Evolutionary conservation across 2,329 filamentous ascomycete genomes (phyloP).

Genomic region (Fusarium veterinarium): DNA sequence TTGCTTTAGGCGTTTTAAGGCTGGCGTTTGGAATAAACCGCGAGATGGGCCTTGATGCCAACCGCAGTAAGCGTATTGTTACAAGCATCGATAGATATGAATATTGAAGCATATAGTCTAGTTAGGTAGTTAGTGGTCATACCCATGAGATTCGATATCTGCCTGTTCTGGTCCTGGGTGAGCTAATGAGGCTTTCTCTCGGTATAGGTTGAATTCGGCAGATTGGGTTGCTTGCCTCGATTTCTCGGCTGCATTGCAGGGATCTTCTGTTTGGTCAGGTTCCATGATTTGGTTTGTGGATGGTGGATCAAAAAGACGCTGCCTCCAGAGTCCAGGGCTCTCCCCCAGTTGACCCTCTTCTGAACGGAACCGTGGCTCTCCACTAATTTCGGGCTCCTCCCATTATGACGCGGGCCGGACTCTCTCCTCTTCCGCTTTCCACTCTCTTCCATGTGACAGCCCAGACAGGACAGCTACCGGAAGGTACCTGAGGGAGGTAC

Average conservation of each 20-base stretch:
- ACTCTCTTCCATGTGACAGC: slow-evolving; percentile 39
- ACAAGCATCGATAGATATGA: slow-evolving; percentile 20
- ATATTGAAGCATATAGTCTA: slow-evolving; percentile 12
- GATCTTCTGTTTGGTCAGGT: neutral
- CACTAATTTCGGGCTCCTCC: slow-evolving; percentile 12
- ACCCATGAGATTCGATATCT: neutral
- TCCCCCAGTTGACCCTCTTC: slow-evolving; percentile 6
- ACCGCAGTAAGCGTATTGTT: slow-evolving; percentile 33
- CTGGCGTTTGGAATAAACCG: slow-evolving; percentile 30
- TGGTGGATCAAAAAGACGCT: slow-evolving; percentile 12
- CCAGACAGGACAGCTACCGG: slow-evolving; percentile 3
- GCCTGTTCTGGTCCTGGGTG: neutral
- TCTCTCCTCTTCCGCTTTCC: slow-evolving; percentile 34
- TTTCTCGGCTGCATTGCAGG: slow-evolving; percentile 27
- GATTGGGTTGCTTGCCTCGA: slow-evolving; percentile 2
- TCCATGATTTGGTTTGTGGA: neutral
- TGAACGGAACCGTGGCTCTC: neutral
- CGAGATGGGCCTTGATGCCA: slow-evolving; percentile 35
- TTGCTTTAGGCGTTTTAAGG: slow-evolving; percentile 37
- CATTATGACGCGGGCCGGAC: slow-evolving; percentile 28
- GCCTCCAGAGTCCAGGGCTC: neutral
- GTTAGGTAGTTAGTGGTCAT: neutral
- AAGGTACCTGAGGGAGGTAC: neutral
- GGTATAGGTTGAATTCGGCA: neutral
- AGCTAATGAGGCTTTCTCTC: neutral